These are phyloP conservation scores for Leishmania guyanensis DNA, from an alignment of 208 protist genomes.

Conservation along the genomic window DNA sequence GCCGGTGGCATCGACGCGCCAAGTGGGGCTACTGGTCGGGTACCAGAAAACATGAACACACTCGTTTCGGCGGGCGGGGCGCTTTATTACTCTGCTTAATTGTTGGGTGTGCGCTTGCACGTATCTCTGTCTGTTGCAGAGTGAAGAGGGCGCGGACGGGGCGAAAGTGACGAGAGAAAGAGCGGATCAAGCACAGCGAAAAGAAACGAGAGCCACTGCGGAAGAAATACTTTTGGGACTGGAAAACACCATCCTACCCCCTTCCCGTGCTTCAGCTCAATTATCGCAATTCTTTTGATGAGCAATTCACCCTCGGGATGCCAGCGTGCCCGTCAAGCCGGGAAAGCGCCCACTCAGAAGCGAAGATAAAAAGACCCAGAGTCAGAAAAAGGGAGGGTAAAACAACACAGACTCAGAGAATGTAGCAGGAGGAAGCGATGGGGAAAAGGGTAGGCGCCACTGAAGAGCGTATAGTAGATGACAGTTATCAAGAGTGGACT, in stretches of 20 bases:
- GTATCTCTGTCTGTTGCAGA: not conserved
- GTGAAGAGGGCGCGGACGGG: not conserved
- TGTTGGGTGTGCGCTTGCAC: not conserved
- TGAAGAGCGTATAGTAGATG: not conserved
- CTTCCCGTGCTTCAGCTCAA: not conserved
- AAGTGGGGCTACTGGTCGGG: constrained; percentile 2
- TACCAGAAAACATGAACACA: constrained; percentile 16
- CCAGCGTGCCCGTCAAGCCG: not conserved
- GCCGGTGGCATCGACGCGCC: constrained; percentile 4
- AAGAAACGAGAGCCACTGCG: not conserved
- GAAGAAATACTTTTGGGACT: not conserved
- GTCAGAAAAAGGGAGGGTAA: not conserved
- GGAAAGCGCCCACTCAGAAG: not conserved
- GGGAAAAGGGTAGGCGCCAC: not conserved
- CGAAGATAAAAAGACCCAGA: constrained; percentile 2
- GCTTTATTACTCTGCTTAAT: not conserved
- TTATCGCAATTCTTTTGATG: not conserved
- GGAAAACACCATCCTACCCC: not conserved
- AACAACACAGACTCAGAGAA: constrained; percentile 18
- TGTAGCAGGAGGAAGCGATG: not conserved
- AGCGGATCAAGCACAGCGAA: not conserved
- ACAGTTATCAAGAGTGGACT: not conserved
- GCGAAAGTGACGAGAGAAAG: not conserved
- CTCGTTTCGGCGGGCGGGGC: not conserved
- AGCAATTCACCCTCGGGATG: not conserved